These are phyloP conservation scores for Exophiala viscosa DNA, from an alignment of 2,329 filamentous ascomycete species.

Conservation along the genomic window DNA sequence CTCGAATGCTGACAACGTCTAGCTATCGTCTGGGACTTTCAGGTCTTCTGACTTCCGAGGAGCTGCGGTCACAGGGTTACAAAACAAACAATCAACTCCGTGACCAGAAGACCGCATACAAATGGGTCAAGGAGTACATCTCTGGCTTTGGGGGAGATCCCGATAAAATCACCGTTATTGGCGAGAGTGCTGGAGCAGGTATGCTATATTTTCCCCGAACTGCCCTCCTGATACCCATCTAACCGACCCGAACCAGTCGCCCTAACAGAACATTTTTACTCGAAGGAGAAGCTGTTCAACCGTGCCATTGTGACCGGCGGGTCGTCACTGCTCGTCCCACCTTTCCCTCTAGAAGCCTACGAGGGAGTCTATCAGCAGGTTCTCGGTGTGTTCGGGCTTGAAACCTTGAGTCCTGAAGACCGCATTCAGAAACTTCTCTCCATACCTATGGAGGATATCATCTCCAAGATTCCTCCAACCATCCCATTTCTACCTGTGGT, in stretches of 20 bases:
- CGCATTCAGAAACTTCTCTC: constrained; percentile 41
- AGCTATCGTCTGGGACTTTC: constrained; percentile 48
- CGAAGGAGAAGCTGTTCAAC: constrained; percentile 39
- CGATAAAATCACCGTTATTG: constrained; percentile 39
- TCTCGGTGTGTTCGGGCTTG: constrained; percentile 40
- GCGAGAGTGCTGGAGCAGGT: constrained; percentile 50
- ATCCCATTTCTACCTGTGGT: constrained; percentile 38
- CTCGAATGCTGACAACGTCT: too few relatives aligned
- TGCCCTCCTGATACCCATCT: not conserved
- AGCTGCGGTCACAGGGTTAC: constrained; percentile 45
- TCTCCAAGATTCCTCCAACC: constrained; percentile 38
- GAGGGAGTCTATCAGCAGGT: constrained; percentile 43
- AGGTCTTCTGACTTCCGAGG: constrained; percentile 49
- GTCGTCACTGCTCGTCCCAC: constrained; percentile 42
- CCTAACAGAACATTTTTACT: constrained; percentile 35
- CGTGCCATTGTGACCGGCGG: constrained; percentile 44
- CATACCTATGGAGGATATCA: constrained; percentile 41
- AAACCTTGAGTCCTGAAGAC: constrained; percentile 33
- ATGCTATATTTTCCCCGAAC: constrained; percentile 18
- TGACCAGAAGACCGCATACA: constrained; percentile 39
- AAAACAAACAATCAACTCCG: constrained; percentile 45
- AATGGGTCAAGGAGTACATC: constrained; percentile 42
- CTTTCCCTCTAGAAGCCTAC: constrained; percentile 37
- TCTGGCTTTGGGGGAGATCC: constrained; percentile 42
- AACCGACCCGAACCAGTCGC: constrained; percentile 26